phyloP scores from a whole-genome alignment of 1,284 basidiomycete genomes.

The Malassezia pachydermatis region DNA sequence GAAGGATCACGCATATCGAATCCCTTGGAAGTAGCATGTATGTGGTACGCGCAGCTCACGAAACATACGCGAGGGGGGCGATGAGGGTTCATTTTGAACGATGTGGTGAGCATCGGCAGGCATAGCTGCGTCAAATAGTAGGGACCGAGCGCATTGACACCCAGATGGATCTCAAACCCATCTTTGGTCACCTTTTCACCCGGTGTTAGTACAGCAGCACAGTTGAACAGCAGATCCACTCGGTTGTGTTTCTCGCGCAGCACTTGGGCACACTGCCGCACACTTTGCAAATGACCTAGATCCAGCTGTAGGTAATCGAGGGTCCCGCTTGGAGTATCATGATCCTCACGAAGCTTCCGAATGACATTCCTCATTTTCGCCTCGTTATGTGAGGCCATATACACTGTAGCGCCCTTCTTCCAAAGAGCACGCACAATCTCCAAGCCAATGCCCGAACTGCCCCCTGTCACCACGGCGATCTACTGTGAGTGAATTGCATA shows the following conservation, averaged over 20 bases:
- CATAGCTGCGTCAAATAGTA: constrained; percentile 24
- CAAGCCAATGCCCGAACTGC: constrained; percentile 37
- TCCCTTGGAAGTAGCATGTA: constrained; percentile 5
- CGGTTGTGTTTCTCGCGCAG: constrained; percentile 16
- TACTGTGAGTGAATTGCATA: neutral
- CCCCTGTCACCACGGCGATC: constrained; percentile 36
- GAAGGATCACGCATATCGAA: constrained; percentile 7
- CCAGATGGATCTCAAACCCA: constrained; percentile 31
- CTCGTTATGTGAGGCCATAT: constrained; percentile 18
- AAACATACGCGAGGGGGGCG: constrained; percentile 18
- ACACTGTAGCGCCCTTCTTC: constrained; percentile 26
- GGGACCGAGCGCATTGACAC: constrained; percentile 30
- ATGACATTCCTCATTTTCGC: constrained; percentile 14
- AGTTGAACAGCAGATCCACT: constrained; percentile 28
- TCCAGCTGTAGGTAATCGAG: constrained; percentile 25
- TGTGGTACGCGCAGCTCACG: constrained; percentile 20
- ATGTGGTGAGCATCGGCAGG: constrained; percentile 16
- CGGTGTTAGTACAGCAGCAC: constrained; percentile 23
- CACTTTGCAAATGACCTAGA: constrained; percentile 20
- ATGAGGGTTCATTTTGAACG: neutral
- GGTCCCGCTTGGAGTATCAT: neutral
- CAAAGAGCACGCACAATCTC: constrained; percentile 28
- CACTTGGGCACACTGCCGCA: constrained; percentile 21
- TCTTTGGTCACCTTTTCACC: constrained; percentile 14
- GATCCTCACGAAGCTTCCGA: constrained; percentile 1